Conservation (phyloP, 352 stramenopile genomes). For the Globisporangium rhizosaccharum region DNA sequence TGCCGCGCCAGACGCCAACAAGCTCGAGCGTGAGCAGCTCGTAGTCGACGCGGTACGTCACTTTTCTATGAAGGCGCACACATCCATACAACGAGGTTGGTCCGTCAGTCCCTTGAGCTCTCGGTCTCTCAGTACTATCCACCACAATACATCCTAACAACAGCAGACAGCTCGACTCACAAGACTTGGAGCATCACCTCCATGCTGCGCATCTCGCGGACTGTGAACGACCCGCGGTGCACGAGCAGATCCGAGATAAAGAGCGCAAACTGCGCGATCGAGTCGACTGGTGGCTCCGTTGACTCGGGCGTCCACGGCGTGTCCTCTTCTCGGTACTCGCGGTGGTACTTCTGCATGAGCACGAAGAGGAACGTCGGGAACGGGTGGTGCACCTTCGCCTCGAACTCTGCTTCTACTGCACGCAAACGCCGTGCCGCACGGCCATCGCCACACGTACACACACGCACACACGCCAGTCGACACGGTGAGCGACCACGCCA, state of each 20-base stretch:
- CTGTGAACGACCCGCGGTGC: slow-evolving; percentile 46
- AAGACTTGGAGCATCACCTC: slow-evolving; percentile 79
- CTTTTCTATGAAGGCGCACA: slow-evolving; percentile 10
- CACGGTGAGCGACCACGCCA: not conserved
- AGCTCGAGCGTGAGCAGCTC: slow-evolving; percentile 16
- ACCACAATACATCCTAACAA: not conserved
- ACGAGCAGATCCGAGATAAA: slow-evolving; percentile 69
- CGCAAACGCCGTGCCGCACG: slow-evolving; percentile 19
- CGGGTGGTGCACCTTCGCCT: slow-evolving; percentile 70
- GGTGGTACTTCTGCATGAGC: slow-evolving; percentile 85
- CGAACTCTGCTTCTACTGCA: slow-evolving; percentile 83
- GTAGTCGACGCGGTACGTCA: slow-evolving; percentile 13
- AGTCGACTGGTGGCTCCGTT: slow-evolving; percentile 67
- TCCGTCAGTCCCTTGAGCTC: not conserved
- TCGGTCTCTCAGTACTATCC: not conserved
- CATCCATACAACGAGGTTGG: not conserved
- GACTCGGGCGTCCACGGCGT: slow-evolving; percentile 50
- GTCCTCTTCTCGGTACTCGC: slow-evolving; percentile 47
- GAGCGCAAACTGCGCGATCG: slow-evolving; percentile 70
- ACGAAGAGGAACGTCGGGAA: slow-evolving; percentile 70
- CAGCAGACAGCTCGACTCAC: slow-evolving; percentile 37
- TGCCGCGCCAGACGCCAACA: slow-evolving; percentile 17
- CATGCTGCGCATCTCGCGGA: slow-evolving; percentile 55
- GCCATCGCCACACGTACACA: slow-evolving; percentile 12
- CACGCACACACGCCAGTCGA: slow-evolving; percentile 11